phyloP scores from a whole-genome alignment of 208 protist genomes.

The Acanthamoeba castellanii region DNA sequence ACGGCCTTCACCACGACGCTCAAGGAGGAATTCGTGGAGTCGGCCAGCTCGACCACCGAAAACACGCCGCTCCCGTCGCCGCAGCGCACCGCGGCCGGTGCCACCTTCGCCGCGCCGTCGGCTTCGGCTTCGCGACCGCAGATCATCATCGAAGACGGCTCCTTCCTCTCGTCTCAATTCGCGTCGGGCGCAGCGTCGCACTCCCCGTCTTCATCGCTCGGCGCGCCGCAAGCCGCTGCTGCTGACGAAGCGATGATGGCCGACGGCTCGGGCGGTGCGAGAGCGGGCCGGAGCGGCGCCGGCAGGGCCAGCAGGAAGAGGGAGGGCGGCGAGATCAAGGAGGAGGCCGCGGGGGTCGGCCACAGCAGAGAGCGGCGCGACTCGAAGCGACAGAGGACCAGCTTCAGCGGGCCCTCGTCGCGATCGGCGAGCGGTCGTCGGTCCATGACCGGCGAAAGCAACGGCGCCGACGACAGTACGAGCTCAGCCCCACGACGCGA shows the following conservation, averaged over 20 bases:
- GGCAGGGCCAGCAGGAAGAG: too few relatives aligned
- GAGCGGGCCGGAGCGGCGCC: too few relatives aligned
- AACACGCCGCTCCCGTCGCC: neutral
- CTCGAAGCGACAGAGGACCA: neutral
- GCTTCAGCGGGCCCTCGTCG: neutral
- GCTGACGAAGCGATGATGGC: too few relatives aligned
- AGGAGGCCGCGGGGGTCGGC: too few relatives aligned
- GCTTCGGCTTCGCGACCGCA: neutral
- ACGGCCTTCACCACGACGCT: conserved; percentile 7
- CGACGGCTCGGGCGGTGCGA: too few relatives aligned
- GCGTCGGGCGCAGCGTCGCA: neutral
- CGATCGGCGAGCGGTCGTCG: too few relatives aligned
- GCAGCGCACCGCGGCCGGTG: neutral
- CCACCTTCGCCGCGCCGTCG: too few relatives aligned
- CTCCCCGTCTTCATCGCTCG: neutral
- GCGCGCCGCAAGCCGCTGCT: neutral
- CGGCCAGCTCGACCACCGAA: neutral
- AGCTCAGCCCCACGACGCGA: neutral
- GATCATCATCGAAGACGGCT: conserved; percentile 25
- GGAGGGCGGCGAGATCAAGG: too few relatives aligned
- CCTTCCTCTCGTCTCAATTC: neutral
- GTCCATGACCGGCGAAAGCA: neutral
- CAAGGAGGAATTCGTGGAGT: conserved; percentile 10
- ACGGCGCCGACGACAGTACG: neutral
- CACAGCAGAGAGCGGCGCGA: too few relatives aligned